These are phyloP conservation scores for Biscogniauxia sp. DNA, from an alignment of 2,329 filamentous ascomycete genomes.

Conservation along the genomic window DNA sequence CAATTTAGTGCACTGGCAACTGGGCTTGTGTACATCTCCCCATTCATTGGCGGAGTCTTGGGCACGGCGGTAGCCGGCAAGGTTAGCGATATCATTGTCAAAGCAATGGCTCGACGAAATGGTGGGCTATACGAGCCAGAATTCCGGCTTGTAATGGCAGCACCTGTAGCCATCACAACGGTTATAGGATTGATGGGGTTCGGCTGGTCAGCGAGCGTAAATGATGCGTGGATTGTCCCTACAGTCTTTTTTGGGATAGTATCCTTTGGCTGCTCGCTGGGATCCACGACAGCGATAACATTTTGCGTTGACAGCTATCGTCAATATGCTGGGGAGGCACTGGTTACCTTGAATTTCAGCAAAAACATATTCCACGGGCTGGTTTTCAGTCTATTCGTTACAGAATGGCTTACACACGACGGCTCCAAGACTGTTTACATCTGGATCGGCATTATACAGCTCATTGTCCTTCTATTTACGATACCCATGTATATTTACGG, in stretches of 20 bases:
- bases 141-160: slow-evolving; percentile 84
- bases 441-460: slow-evolving; percentile 81
- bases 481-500: slow-evolving; percentile 95
- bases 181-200: slow-evolving; percentile 89
- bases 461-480: slow-evolving; percentile 69
- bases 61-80: slow-evolving; percentile 91
- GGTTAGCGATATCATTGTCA: slow-evolving; percentile 81
- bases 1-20: slow-evolving; percentile 78
- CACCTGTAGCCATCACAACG: slow-evolving; percentile 75
- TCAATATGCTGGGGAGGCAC: slow-evolving; percentile 87
- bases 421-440: slow-evolving; percentile 78
- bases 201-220: slow-evolving; percentile 81
- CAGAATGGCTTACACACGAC: slow-evolving; percentile 73
- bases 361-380: slow-evolving; percentile 94
- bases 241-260: slow-evolving; percentile 91
- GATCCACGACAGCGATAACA: slow-evolving; percentile 87
- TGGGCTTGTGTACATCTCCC: slow-evolving; percentile 84
- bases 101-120: slow-evolving; percentile 77
- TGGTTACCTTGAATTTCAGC: slow-evolving; percentile 90
- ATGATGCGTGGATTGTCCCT: slow-evolving; percentile 83
- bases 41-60: slow-evolving; percentile 82
- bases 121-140: slow-evolving; percentile 96
- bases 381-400: slow-evolving; percentile 85
- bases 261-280: slow-evolving; percentile 87
- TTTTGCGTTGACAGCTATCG: slow-evolving; percentile 93